Evolutionary conservation across 192 early-diverging fungal species (phyloP).

Genomic region (Linnemannia schmuckeri): DNA sequence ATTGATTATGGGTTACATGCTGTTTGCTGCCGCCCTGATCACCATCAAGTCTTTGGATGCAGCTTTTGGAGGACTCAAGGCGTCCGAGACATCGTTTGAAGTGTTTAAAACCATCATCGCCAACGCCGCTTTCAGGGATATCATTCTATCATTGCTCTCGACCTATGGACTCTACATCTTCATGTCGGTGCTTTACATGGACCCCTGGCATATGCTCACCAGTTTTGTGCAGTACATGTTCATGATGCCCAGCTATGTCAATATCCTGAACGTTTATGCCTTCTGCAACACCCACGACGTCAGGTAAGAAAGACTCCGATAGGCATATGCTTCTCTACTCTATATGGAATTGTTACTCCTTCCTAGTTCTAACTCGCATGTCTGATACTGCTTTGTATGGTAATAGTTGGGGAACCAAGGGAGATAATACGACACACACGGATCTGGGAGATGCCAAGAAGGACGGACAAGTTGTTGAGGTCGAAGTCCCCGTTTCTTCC

Average conservation of each 20-base stretch:
- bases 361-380: neutral
- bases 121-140: conserved; percentile 64
- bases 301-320: conserved; percentile 37
- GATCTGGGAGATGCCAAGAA: conserved; percentile 67
- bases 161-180: conserved; percentile 80
- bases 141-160: conserved; percentile 68
- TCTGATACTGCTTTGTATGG: neutral
- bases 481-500: conserved; percentile 71
- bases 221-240: conserved; percentile 78
- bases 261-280: conserved; percentile 86
- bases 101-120: conserved; percentile 54
- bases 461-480: conserved; percentile 63
- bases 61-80: conserved; percentile 54
- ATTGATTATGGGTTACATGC: conserved; percentile 68
- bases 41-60: conserved; percentile 56
- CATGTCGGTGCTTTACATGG: conserved; percentile 72
- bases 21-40: conserved; percentile 66
- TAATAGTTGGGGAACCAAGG: conserved; percentile 85
- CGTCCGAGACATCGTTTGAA: conserved; percentile 40
- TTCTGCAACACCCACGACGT: conserved; percentile 92
- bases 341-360: neutral
- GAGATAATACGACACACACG: conserved; percentile 70
- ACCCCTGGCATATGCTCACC: conserved; percentile 87
- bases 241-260: conserved; percentile 83
- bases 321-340: neutral